Percentiles rank a stretch among this genome's conserved stretches.
Conservation (phyloP, 345 rosid species). For the Melastoma malabathricum region DNA sequence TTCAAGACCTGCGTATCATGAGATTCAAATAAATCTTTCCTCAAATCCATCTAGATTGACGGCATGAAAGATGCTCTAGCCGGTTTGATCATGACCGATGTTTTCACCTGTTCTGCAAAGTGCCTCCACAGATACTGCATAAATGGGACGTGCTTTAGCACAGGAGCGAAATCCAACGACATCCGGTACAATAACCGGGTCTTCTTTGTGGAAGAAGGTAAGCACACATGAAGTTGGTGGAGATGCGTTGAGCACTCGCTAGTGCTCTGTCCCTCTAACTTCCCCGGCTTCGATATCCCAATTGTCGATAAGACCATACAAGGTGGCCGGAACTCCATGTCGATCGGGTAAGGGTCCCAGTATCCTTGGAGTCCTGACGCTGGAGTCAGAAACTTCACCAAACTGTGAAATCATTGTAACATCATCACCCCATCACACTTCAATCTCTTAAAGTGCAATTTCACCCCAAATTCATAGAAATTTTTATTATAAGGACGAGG, state of each 20-base stretch:
- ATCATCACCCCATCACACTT: background rate
- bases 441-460: background rate
- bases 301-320: constrained; percentile 91
- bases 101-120: constrained; percentile 80
- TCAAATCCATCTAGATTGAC: background rate
- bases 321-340: constrained; percentile 96
- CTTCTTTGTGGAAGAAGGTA: constrained; percentile 77
- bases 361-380: constrained; percentile 86
- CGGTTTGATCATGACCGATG: background rate
- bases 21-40: background rate
- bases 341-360: constrained; percentile 98
- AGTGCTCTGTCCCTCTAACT: constrained; percentile 67
- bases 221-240: constrained; percentile 93
- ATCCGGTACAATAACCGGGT: constrained; percentile 79
- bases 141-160: constrained; percentile 72
- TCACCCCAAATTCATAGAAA: background rate
- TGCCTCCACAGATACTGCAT: constrained; percentile 81
- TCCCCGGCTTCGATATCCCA: constrained; percentile 95
- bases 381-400: constrained; percentile 87
- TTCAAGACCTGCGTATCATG: constrained; percentile 56
- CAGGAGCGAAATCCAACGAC: constrained; percentile 91
- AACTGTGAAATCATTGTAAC: constrained; percentile 23
- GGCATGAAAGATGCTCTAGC: no score
- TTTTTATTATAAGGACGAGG: background rate
- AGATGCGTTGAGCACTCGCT: constrained; percentile 74